phyloP scores from a whole-genome alignment of 305 asterid genomes.

The Fraxinus albicans region DNA sequence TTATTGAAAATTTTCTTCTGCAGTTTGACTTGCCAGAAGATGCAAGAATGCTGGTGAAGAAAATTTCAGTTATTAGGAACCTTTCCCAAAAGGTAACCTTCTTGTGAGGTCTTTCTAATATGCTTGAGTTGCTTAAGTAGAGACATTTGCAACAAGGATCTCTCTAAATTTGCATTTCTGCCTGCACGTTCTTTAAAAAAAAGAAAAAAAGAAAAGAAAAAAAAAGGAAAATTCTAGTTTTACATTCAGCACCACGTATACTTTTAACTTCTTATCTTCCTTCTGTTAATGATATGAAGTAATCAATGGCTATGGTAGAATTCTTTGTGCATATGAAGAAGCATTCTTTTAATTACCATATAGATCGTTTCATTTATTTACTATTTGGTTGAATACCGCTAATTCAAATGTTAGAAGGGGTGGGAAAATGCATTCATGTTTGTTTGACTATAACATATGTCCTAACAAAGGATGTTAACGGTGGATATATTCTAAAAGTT shows the following conservation, averaged over 20 bases:
- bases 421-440: not conserved
- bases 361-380: not conserved
- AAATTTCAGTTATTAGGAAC: slow-evolving; percentile 72
- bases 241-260: not conserved
- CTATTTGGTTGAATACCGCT: not conserved
- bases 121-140: not conserved
- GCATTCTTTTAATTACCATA: not conserved
- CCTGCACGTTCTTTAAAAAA: not conserved
- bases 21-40: slow-evolving; percentile 83
- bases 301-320: not conserved
- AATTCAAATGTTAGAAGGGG: not conserved
- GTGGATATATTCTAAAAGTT: not conserved
- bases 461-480: not conserved
- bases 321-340: slow-evolving; percentile 5
- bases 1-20: slow-evolving; percentile 21
- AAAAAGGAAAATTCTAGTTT: not conserved
- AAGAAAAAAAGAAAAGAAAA: not conserved
- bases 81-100: slow-evolving; percentile 76
- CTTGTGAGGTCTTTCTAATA: not conserved
- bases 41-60: slow-evolving; percentile 59
- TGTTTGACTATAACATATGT: not conserved
- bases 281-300: not conserved
- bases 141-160: not conserved
- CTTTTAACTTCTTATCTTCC: not conserved
- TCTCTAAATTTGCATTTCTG: not conserved